Evolutionary conservation across 306 rosid genomes (phyloP).

Genomic region (Acacia confusa): DNA sequence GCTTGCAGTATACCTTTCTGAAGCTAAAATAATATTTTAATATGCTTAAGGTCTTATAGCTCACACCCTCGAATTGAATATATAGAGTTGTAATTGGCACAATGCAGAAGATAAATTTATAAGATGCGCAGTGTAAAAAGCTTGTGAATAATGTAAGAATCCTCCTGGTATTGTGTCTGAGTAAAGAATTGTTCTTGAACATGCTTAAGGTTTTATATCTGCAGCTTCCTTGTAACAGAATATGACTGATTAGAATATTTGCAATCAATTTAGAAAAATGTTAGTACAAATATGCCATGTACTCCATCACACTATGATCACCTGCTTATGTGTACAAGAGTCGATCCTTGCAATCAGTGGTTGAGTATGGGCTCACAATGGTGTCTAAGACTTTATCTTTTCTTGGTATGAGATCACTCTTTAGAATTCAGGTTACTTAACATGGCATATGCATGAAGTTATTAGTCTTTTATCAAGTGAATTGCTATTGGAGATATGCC

Average conservation of each 20-base stretch:
- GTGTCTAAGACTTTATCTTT: background rate
- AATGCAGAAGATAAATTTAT: background rate
- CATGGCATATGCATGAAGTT: background rate
- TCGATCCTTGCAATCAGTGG: background rate
- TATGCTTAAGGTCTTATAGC: background rate
- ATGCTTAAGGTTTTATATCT: background rate
- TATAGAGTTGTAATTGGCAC: background rate
- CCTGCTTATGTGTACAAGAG: background rate
- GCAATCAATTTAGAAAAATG: background rate
- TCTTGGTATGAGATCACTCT: background rate
- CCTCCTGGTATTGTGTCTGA: background rate
- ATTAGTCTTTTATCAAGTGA: background rate
- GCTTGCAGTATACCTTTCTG: background rate
- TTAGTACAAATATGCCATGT: background rate
- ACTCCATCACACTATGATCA: background rate
- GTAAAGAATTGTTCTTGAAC: background rate
- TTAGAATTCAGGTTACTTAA: background rate
- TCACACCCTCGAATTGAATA: background rate
- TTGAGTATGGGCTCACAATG: background rate
- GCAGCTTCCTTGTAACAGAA: background rate
- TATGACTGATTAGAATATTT: background rate
- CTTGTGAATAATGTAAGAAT: background rate
- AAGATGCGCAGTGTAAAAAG: background rate
- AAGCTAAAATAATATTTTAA: background rate
- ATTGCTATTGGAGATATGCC: slow-evolving; percentile 13